These are phyloP conservation scores for Kodamaea neixiangensis DNA, from an alignment of 805 yeast genomes.

Conservation along the genomic window DNA sequence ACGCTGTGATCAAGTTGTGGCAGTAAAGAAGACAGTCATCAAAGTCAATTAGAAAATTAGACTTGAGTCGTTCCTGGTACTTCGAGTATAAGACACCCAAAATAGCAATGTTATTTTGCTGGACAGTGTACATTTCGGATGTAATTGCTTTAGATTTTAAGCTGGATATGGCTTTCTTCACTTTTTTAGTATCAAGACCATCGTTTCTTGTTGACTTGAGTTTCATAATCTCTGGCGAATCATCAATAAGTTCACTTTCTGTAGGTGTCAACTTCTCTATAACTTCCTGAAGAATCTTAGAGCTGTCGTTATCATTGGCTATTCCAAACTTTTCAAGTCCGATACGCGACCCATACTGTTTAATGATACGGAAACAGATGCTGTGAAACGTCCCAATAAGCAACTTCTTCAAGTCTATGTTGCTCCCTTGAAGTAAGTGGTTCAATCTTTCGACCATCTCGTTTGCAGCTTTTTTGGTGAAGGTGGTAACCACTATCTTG, in stretches of 20 bases:
- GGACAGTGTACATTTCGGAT: conserved; percentile 39
- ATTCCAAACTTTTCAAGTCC: conserved; percentile 51
- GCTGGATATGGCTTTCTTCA: conserved; percentile 51
- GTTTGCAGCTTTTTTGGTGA: conserved; percentile 88
- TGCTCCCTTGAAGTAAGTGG: conserved; percentile 31
- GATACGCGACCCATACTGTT: conserved; percentile 52
- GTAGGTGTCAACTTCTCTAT: conserved; percentile 25
- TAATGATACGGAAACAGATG: conserved; percentile 63
- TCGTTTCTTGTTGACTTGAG: neutral
- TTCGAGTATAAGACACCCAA: conserved; percentile 42
- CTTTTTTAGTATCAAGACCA: conserved; percentile 15
- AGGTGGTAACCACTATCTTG: conserved; percentile 80
- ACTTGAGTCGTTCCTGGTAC: conserved; percentile 53
- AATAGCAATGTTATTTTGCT: conserved; percentile 15
- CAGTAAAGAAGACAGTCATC: conserved; percentile 76
- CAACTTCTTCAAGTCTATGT: conserved; percentile 45
- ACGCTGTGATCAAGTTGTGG: conserved; percentile 46
- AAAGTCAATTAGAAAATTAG: conserved; percentile 62
- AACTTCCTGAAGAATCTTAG: conserved; percentile 46
- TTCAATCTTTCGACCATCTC: conserved; percentile 74
- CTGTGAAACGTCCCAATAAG: conserved; percentile 91
- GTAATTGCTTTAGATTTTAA: conserved; percentile 55
- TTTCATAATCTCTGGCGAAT: conserved; percentile 10
- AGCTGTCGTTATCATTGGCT: conserved; percentile 66
- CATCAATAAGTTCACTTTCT: conserved; percentile 18